Base-by-base conservation (phyloP, 2,329 filamentous ascomycete species). In the Onygenales sp. region DNA sequence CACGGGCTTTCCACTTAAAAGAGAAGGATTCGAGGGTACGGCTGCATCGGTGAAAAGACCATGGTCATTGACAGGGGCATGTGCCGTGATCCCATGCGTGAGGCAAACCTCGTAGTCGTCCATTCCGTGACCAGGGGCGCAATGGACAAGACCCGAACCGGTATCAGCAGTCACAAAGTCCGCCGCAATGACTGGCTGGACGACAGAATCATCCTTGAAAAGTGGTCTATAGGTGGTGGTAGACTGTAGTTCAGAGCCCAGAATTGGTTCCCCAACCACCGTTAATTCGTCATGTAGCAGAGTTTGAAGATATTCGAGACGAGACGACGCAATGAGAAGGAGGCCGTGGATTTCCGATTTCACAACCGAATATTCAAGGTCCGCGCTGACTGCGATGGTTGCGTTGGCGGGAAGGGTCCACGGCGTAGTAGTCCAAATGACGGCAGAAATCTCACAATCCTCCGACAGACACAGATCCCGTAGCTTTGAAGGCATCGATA, bases 361-460 rank as follows among this genome's bases (percentile, higher is more conserved):
- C 39, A 94, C 73, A 17, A 95, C 69, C 3, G 77, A 76, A 66
- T 97, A 98, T 43, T 82, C 75, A 56, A 97, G 72, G 41, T 87
- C 82, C 6, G 80, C 74, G 61, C 89, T 83, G 38, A 97, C 79
- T 2, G 89, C 91, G 66, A 98, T 90, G 0, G 89, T 91, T 65
- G 83, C 83, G 67, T 98, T 98, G 2, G 92, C 91, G 0, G 93
- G 92, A 5, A 98, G 75, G 0, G 93, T 98, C 93, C 93, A 98
- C 0, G 93, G 93, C 0, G 93, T 98, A 0, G 93, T 98, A 2
- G 93, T 98, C 93, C 93, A 98, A 50, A 97, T 88, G n/a, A 93
- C 79, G n/a, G 87, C 89, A 66, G 79, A 86, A 9, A 96, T 65
- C 5, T 75, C 72, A 3, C 77, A 76, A 5, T 69, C 59, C 21